Conservation (phyloP, 2,329 filamentous ascomycete species). For the Chaetomiaceae sp. region DNA sequence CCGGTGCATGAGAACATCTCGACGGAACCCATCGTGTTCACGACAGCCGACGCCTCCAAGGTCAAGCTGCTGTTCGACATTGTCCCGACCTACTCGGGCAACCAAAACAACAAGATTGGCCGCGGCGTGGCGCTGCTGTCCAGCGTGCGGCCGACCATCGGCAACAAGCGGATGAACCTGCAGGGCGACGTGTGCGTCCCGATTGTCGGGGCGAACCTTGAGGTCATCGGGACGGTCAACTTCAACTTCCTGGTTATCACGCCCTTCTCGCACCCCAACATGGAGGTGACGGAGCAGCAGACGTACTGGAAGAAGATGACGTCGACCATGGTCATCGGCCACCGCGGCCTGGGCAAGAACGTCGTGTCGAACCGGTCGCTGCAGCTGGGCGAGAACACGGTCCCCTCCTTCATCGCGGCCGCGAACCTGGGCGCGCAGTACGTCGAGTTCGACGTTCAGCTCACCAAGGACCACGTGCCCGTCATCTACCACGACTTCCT, state of each 20-base stretch:
- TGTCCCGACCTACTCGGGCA: slow-evolving; percentile 89
- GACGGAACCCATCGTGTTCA: slow-evolving; percentile 91
- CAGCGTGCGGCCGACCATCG: slow-evolving; percentile 76
- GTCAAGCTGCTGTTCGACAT: slow-evolving; percentile 94
- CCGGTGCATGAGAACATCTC: slow-evolving; percentile 91
- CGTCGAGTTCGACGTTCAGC: slow-evolving; percentile 80
- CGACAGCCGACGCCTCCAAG: slow-evolving; percentile 68
- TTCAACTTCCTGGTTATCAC: slow-evolving; percentile 97
- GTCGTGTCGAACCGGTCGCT: slow-evolving; percentile 75
- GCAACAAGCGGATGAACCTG: slow-evolving; percentile 81
- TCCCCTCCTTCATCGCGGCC: slow-evolving; percentile 92
- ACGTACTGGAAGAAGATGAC: slow-evolving; percentile 96
- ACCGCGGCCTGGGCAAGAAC: slow-evolving; percentile 84
- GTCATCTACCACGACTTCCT: slow-evolving; percentile 99
- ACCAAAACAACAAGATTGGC: slow-evolving; percentile 82
- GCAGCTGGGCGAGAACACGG: slow-evolving; percentile 92
- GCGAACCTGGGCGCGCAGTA: slow-evolving; percentile 83
- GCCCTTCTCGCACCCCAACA: slow-evolving; percentile 88
- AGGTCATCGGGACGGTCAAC: slow-evolving; percentile 90
- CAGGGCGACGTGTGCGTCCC: slow-evolving; percentile 91
- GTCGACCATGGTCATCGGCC: slow-evolving; percentile 75
- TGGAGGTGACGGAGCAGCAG: slow-evolving; percentile 83
- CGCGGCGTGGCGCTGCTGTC: slow-evolving; percentile 85
- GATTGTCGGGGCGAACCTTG: slow-evolving; percentile 77
- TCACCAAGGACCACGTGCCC: slow-evolving; percentile 97